Conservation (phyloP, 2,329 filamentous ascomycete genomes). For the Diaporthe sp. region DNA sequence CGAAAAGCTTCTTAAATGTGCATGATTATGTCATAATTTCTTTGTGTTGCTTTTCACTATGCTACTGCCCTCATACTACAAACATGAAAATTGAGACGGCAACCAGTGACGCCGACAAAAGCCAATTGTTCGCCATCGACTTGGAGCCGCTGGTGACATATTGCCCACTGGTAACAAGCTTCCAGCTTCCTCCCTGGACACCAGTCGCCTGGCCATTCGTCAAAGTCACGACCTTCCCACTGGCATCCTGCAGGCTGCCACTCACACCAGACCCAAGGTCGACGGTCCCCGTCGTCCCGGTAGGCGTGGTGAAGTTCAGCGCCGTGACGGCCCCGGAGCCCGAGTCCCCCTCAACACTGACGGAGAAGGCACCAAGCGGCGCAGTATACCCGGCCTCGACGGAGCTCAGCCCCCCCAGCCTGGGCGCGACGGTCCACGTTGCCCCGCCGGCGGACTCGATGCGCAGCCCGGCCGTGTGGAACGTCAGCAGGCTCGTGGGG, state of each 20-base stretch:
- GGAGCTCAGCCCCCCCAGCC: slow-evolving; percentile 54
- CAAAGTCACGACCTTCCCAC: slow-evolving; percentile 15
- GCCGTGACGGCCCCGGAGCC: slow-evolving; percentile 31
- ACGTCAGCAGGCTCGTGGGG: slow-evolving; percentile 53
- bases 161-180: background rate
- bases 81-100: background rate
- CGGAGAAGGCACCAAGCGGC: slow-evolving; percentile 27
- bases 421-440: slow-evolving; percentile 55
- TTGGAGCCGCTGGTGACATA: slow-evolving; percentile 12
- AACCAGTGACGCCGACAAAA: background rate
- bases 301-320: slow-evolving; percentile 35
- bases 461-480: slow-evolving; percentile 59
- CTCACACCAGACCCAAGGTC: slow-evolving; percentile 26
- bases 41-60: background rate
- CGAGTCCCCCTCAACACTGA: slow-evolving; percentile 31
- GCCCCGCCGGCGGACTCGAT: slow-evolving; percentile 53
- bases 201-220: slow-evolving; percentile 23
- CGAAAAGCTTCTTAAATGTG: too few species aligned
- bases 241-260: slow-evolving; percentile 11
- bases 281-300: slow-evolving; percentile 36
- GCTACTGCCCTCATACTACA: background rate
- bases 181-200: slow-evolving; percentile 36
- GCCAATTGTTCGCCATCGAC: background rate
- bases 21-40: background rate
- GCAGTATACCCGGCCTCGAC: slow-evolving; percentile 34